Conservation (phyloP, 2,329 filamentous ascomycete genomes). For the Cladosporium sphaerospermum region DNA sequence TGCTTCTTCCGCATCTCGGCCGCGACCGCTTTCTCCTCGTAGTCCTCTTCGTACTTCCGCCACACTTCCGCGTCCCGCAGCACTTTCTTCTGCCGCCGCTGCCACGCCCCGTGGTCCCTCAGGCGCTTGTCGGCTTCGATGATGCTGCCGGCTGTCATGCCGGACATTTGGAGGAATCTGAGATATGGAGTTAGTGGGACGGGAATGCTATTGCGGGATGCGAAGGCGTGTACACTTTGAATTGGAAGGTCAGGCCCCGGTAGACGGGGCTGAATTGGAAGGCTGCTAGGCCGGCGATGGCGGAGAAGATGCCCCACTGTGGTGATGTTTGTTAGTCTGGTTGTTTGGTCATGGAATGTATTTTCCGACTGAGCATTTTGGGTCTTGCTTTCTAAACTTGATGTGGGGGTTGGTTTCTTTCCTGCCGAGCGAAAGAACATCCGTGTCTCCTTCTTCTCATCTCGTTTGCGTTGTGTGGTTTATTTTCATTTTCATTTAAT, state of each 20-base stretch:
- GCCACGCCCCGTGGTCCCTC: constrained; percentile 58
- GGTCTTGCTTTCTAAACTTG: neutral
- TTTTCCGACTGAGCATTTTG: neutral
- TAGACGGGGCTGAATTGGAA: constrained; percentile 65
- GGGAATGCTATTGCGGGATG: neutral
- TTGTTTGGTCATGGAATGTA: neutral
- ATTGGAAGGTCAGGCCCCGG: constrained; percentile 64
- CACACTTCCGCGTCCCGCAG: constrained; percentile 61
- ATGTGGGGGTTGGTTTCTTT: neutral
- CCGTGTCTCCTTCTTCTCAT: neutral
- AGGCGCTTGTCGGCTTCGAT: constrained; percentile 67
- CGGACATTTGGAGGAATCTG: constrained; percentile 79
- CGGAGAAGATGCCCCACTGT: constrained; percentile 63
- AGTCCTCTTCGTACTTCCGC: constrained; percentile 60
- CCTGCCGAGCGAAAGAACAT: neutral
- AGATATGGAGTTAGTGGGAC: neutral
- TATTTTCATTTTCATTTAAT: constrained; percentile 1
- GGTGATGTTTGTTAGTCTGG: neutral
- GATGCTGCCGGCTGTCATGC: constrained; percentile 73
- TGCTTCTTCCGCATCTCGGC: neutral
- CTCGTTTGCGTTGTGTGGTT: neutral
- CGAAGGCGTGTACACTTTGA: constrained; percentile 59
- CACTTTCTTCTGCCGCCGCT: constrained; percentile 60
- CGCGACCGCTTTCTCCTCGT: constrained; percentile 14
- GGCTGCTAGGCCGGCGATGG: constrained; percentile 55